A percentile compares a stretch with the other conserved stretches of the same genome.
These are phyloP conservation scores for Rhizoclosmatium globosum DNA, from an alignment of 192 early-diverging fungal species.

Conservation along the genomic window DNA sequence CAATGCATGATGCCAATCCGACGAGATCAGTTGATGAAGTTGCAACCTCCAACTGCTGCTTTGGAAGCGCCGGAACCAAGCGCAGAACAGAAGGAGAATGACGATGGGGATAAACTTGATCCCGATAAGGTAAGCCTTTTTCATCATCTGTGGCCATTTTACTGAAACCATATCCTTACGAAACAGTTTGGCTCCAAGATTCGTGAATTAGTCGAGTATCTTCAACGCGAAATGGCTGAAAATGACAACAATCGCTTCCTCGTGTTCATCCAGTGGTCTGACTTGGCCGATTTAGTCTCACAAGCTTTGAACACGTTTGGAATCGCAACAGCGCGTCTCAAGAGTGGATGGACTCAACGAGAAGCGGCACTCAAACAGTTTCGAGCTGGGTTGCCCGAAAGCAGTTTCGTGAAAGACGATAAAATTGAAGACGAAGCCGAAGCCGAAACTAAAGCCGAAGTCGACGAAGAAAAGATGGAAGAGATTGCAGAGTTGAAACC, in stretches of 20 bases:
- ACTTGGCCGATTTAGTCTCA: slow-evolving; percentile 25
- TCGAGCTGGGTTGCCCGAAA: slow-evolving; percentile 12
- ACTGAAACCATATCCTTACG: not conserved
- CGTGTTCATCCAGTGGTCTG: slow-evolving; percentile 34
- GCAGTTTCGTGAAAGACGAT: not conserved
- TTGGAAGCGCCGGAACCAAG: not conserved
- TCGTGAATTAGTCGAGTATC: slow-evolving; percentile 27
- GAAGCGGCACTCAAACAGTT: slow-evolving; percentile 15
- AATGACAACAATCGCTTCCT: not conserved
- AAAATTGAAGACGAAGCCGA: too few species aligned
- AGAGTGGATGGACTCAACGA: slow-evolving; percentile 29
- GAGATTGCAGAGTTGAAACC: not conserved
- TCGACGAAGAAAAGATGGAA: not conserved
- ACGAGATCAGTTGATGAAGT: slow-evolving; percentile 12
- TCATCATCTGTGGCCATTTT: not conserved
- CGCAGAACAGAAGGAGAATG: not conserved
- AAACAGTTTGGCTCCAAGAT: slow-evolving; percentile 36
- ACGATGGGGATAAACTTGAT: slow-evolving; percentile 19
- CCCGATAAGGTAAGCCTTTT: not conserved
- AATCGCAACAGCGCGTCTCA: slow-evolving; percentile 21
- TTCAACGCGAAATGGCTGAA: not conserved
- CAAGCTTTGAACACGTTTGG: slow-evolving; percentile 32
- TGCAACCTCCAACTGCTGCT: not conserved
- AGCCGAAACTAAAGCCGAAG: not conserved
- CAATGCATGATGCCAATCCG: not conserved